A percentile compares a stretch with the other conserved stretches of the same genome.
These are phyloP conservation scores for Tolypocladium ovalisporum DNA, from an alignment of 2,329 filamentous ascomycete species.

Conservation along the genomic window DNA sequence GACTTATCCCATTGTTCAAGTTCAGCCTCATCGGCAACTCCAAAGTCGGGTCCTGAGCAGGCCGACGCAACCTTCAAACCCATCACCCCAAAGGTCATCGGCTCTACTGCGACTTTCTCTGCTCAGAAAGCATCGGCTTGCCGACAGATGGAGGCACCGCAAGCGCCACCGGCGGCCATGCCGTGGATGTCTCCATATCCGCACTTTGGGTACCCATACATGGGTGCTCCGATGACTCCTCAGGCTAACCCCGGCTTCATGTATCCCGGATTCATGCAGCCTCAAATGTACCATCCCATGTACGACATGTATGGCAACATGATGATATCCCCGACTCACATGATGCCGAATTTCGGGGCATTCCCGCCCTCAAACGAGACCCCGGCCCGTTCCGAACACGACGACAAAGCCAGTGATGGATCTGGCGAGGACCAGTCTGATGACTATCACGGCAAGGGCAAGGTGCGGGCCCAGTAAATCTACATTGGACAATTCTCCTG, in stretches of 20 bases:
- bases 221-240: slow-evolving; percentile 9
- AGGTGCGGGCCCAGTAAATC: neutral
- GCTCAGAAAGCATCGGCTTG: neutral
- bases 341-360: slow-evolving; percentile 9
- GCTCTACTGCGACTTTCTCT: neutral
- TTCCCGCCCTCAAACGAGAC: neutral
- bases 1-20: neutral
- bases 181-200: slow-evolving; percentile 9
- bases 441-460: neutral
- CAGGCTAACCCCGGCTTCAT: slow-evolving; percentile 8
- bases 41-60: neutral
- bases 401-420: neutral
- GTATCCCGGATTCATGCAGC: slow-evolving; percentile 11
- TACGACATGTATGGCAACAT: slow-evolving; percentile 10
- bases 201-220: slow-evolving; percentile 7
- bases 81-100: neutral
- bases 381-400: neutral
- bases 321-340: slow-evolving; percentile 8
- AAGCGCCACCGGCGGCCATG: slow-evolving; percentile 4
- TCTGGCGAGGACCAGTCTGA: neutral
- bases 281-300: slow-evolving; percentile 8
- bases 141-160: neutral
- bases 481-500: neutral
- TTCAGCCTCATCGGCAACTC: neutral
- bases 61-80: neutral